These are phyloP conservation scores for Picea glauca DNA, from an alignment of 75 land plant species.

Conservation along the genomic window DNA sequence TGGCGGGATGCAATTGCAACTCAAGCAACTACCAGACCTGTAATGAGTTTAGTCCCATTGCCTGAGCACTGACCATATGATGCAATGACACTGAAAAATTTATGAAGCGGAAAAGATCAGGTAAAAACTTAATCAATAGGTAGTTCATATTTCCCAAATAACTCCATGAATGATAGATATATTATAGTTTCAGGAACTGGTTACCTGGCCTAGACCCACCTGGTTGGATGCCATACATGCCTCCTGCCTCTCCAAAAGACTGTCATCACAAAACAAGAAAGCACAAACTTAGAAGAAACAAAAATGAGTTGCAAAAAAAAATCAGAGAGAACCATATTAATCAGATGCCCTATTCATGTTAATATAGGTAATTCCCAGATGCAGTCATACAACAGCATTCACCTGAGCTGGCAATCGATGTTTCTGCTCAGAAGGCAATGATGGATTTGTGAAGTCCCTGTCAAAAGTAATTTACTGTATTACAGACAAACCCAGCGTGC, in stretches of 20 bases:
- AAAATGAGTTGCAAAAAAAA: not conserved
- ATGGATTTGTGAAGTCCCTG: constrained; percentile 94
- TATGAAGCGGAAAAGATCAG: not conserved
- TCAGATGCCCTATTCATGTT: not conserved
- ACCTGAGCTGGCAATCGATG: constrained; percentile 18
- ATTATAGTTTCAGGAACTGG: not conserved
- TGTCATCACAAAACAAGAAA: not conserved
- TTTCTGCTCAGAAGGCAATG: constrained; percentile 77
- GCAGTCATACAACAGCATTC: constrained; percentile 19
- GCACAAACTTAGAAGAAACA: constrained; percentile 3
- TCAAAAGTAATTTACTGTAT: constrained; percentile 7
- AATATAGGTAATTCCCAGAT: not conserved
- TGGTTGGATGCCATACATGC: constrained; percentile 54
- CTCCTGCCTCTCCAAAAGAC: constrained; percentile 69
- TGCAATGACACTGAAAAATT: constrained; percentile 7
- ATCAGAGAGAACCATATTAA: not conserved
- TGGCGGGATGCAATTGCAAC: not conserved
- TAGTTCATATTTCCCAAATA: not conserved
- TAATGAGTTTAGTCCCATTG: constrained; percentile 5
- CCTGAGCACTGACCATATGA: constrained; percentile 10
- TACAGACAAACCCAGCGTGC: not conserved
- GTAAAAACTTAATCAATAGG: not conserved
- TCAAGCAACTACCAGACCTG: constrained; percentile 5
- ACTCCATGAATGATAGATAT: not conserved
- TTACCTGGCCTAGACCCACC: constrained; percentile 50